Evolutionary conservation across 2,329 filamentous ascomycete genomes (phyloP).

Genomic region (Fusarium duplospermum): DNA sequence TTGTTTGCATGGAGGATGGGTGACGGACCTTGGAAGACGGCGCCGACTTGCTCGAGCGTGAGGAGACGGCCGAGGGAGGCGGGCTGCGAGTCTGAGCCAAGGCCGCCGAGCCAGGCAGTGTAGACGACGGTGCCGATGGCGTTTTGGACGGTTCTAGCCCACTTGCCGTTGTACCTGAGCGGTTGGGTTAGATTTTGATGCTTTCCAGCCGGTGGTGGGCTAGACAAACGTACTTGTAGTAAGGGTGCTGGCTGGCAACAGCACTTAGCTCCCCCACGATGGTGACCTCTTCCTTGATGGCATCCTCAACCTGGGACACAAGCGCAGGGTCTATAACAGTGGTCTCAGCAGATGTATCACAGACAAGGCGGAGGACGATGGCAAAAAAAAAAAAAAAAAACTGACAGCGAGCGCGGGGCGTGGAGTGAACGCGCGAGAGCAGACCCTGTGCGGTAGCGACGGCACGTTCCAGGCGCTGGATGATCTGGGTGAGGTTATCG

Average conservation of each 20-base stretch:
- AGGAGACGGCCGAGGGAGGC: constrained; percentile 74
- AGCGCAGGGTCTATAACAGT: constrained; percentile 67
- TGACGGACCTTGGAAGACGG: constrained; percentile 75
- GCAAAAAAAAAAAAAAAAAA: constrained; percentile 22
- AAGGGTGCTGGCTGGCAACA: constrained; percentile 86
- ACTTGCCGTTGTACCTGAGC: constrained; percentile 80
- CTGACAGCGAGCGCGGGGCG: constrained; percentile 70
- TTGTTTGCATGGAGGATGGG: background rate
- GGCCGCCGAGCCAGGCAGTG: constrained; percentile 82
- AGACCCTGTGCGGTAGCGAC: constrained; percentile 84
- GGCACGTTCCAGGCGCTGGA: constrained; percentile 85
- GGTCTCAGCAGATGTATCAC: background rate
- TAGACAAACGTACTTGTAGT: constrained; percentile 80
- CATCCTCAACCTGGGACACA: constrained; percentile 76
- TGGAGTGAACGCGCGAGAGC: constrained; percentile 90
- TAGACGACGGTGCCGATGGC: constrained; percentile 70
- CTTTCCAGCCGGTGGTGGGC: background rate
- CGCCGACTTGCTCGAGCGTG: constrained; percentile 88
- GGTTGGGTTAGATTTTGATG: constrained; percentile 11
- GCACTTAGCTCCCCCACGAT: constrained; percentile 77
- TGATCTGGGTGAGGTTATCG: constrained; percentile 84
- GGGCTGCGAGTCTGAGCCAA: constrained; percentile 63
- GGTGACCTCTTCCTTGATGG: constrained; percentile 77
- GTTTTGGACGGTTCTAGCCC: constrained; percentile 87
- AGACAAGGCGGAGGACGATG: background rate